Evolutionary conservation across 768 basidiomycete genomes (phyloP).

Genomic region (Naganishia vaughanmartiniae): DNA sequence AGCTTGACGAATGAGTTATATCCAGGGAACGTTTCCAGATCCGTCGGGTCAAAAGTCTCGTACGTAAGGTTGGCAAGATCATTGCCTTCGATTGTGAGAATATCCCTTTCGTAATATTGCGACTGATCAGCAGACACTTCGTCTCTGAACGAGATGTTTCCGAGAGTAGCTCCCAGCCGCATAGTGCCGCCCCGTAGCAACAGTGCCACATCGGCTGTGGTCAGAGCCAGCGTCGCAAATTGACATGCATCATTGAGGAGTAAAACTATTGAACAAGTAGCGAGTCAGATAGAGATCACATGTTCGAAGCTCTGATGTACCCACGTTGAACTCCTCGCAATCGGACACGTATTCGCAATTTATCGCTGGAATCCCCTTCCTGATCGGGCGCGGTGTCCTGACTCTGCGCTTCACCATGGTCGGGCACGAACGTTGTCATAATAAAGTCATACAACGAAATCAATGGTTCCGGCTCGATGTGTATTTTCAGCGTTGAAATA

Average conservation of each 20-base stretch:
- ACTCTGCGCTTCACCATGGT: conserved; percentile 36
- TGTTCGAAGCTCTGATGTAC: conserved; percentile 34
- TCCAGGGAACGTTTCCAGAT: conserved; percentile 65
- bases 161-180: conserved; percentile 74
- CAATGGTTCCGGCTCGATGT: conserved; percentile 83
- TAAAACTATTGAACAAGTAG: conserved; percentile 43
- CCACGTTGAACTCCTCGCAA: conserved; percentile 78
- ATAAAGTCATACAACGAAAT: conserved; percentile 91
- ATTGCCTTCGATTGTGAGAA: conserved; percentile 88
- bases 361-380: conserved; percentile 52
- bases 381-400: conserved; percentile 24
- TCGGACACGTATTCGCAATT: conserved; percentile 77
- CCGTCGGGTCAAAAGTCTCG: conserved; percentile 76
- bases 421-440: conserved; percentile 88
- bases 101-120: conserved; percentile 70
- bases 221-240: conserved; percentile 81
- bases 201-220: conserved; percentile 81
- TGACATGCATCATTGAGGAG: conserved; percentile 63
- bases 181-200: conserved; percentile 70
- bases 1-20: conserved; percentile 79
- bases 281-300: conserved; percentile 15
- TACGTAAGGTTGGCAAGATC: conserved; percentile 92
- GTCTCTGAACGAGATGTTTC: conserved; percentile 77
- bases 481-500: conserved; percentile 85
- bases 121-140: conserved; percentile 54